Percentiles rank a stretch among this genome's conserved stretches.
Conservation (phyloP, 371 early-diverging fungal genomes). For the Entomophthora muscae region DNA sequence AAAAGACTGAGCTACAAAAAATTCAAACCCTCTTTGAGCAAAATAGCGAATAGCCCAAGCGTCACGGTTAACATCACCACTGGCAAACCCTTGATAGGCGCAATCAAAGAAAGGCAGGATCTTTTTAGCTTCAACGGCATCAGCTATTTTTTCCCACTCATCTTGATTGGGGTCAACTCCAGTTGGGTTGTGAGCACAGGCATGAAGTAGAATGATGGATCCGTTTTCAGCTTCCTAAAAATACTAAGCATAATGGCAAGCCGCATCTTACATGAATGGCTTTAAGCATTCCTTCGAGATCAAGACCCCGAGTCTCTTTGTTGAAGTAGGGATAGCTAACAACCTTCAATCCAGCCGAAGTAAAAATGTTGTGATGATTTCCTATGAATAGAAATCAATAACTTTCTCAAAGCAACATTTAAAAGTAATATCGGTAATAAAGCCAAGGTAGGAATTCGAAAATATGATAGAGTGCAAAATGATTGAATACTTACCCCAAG, state of each 20-base stretch:
- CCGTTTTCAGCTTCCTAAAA: slow-evolving; percentile 43
- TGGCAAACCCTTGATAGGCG: slow-evolving; percentile 96
- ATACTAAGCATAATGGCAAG: background rate
- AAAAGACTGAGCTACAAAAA: slow-evolving; percentile 78
- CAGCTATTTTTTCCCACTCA: slow-evolving; percentile 82
- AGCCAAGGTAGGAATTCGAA: no score
- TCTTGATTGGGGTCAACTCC: slow-evolving; percentile 86
- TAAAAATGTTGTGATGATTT: slow-evolving; percentile 83
- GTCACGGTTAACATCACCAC: slow-evolving; percentile 77
- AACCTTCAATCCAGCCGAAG: slow-evolving; percentile 61
- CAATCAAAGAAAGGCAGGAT: slow-evolving; percentile 92
- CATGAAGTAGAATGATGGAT: slow-evolving; percentile 65
- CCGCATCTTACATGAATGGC: slow-evolving; percentile 23
- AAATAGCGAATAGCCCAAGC: slow-evolving; percentile 84
- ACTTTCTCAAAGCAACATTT: no score
- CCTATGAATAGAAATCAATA: no score
- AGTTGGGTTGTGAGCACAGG: slow-evolving; percentile 94
- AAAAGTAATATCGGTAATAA: no score
- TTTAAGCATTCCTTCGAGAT: slow-evolving; percentile 53
- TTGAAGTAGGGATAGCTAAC: slow-evolving; percentile 82
- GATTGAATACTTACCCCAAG: slow-evolving; percentile 64
- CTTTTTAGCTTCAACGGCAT: slow-evolving; percentile 43
- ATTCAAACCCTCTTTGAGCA: slow-evolving; percentile 73
- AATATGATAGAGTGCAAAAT: no score
- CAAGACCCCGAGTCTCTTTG: slow-evolving; percentile 49